phyloP scores from a whole-genome alignment of 495 filamentous ascomycete species.

The Aspergillus sclerotioniger region DNA sequence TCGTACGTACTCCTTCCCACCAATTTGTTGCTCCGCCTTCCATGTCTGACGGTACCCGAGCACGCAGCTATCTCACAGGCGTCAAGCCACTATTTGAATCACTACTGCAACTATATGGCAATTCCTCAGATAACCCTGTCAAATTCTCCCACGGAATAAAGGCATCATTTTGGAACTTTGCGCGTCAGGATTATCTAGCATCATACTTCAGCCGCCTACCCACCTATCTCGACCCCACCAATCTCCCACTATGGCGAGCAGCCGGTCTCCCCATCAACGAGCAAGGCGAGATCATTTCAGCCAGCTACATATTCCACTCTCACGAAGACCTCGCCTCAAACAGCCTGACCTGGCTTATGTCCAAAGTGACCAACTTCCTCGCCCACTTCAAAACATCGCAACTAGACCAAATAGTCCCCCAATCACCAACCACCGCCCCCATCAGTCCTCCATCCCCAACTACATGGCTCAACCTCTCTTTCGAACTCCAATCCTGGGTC shows the following conservation, averaged over 20 bases:
- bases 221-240: conserved; percentile 32
- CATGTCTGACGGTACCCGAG: conserved; percentile 5
- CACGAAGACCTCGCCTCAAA: conserved; percentile 39
- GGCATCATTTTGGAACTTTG: conserved; percentile 44
- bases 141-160: conserved; percentile 32
- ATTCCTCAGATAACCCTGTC: not conserved
- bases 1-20: conserved; percentile 23
- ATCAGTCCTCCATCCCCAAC: conserved; percentile 23
- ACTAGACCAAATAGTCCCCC: conserved; percentile 34
- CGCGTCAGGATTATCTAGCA: conserved; percentile 38
- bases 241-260: conserved; percentile 36
- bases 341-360: conserved; percentile 35
- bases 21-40: not conserved
- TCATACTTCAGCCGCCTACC: conserved; percentile 36
- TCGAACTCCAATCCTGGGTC: conserved; percentile 44
- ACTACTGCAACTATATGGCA: conserved; percentile 19
- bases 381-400: conserved; percentile 35
- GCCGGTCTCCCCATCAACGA: conserved; percentile 37
- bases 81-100: conserved; percentile 31
- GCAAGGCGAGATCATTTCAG: conserved; percentile 14
- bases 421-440: conserved; percentile 14
- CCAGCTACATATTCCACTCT: conserved; percentile 3
- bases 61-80: conserved; percentile 34
- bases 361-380: conserved; percentile 42
- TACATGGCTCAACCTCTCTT: conserved; percentile 38